Conservation (phyloP, 1,284 basidiomycete genomes). For the Puccinia triticina region DNA sequence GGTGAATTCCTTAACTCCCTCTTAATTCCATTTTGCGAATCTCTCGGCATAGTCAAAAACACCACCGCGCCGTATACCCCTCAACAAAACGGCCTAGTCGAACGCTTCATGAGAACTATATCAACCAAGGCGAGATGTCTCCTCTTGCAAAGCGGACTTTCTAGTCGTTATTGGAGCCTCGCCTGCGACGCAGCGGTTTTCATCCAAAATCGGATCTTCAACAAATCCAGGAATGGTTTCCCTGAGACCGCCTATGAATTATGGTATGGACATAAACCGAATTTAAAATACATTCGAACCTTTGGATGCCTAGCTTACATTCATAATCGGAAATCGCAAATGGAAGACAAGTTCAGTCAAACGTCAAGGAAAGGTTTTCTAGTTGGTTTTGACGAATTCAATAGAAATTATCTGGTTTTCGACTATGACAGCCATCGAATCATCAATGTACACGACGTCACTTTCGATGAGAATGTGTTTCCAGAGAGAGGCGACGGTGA, state of each 20-base stretch:
- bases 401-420: neutral
- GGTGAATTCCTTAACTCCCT: no score
- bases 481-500: neutral
- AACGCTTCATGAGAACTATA: no score
- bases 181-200: neutral
- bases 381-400: neutral
- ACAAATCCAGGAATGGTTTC: neutral
- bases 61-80: conserved; percentile 3
- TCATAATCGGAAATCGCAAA: neutral
- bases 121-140: neutral
- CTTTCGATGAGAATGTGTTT: neutral
- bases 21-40: neutral
- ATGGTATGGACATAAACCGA: neutral
- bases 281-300: neutral
- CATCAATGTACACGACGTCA: neutral
- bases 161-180: neutral
- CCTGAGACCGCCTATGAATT: neutral
- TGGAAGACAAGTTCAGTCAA: neutral
- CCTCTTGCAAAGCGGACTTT: neutral
- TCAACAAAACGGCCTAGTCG: neutral
- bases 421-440: neutral
- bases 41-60: neutral
- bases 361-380: neutral
- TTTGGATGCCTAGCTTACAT: neutral
- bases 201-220: no score